Percentiles rank a stretch among this genome's conserved stretches.
These are phyloP conservation scores for Podaxis rugospora DNA, from an alignment of 768 basidiomycete genomes.

Conservation along the genomic window DNA sequence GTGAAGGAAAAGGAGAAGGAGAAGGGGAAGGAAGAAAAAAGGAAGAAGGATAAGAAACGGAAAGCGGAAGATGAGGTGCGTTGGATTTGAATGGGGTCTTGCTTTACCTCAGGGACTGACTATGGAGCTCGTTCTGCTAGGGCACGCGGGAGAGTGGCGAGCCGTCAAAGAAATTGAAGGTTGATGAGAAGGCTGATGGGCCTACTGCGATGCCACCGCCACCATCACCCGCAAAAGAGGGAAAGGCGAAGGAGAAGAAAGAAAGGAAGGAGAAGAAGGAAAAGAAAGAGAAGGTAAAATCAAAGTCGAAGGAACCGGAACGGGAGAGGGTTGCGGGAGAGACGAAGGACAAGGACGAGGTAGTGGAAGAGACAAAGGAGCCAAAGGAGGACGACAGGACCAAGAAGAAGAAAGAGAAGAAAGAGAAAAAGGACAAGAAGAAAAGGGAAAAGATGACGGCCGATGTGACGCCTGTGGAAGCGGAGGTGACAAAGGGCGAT, in stretches of 20 bases:
- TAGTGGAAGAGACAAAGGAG: conserved; percentile 20
- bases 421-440: conserved; percentile 14
- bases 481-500: too few species aligned
- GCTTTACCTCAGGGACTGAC: background rate
- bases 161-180: conserved; percentile 28
- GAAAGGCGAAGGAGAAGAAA: conserved; percentile 18
- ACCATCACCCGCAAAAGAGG: conserved; percentile 10
- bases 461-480: too few species aligned
- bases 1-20: background rate
- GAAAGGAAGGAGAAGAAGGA: conserved; percentile 20
- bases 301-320: background rate
- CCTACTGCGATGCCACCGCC: conserved; percentile 12
- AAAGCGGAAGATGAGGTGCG: conserved; percentile 29
- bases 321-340: conserved; percentile 12
- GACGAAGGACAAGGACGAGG: conserved; percentile 6
- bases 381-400: background rate
- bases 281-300: conserved; percentile 10
- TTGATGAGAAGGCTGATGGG: conserved; percentile 14
- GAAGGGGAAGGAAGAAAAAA: conserved; percentile 15
- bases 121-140: background rate
- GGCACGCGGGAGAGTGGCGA: conserved; percentile 6
- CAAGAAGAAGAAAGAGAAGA: conserved; percentile 11
- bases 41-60: conserved; percentile 34
- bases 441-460: conserved; percentile 12
- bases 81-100: background rate